A percentile compares a stretch with the other conserved stretches of the same genome.
Evolutionary conservation across 441 rosid species (phyloP).

Genomic region (Brassica hybrid): DNA sequence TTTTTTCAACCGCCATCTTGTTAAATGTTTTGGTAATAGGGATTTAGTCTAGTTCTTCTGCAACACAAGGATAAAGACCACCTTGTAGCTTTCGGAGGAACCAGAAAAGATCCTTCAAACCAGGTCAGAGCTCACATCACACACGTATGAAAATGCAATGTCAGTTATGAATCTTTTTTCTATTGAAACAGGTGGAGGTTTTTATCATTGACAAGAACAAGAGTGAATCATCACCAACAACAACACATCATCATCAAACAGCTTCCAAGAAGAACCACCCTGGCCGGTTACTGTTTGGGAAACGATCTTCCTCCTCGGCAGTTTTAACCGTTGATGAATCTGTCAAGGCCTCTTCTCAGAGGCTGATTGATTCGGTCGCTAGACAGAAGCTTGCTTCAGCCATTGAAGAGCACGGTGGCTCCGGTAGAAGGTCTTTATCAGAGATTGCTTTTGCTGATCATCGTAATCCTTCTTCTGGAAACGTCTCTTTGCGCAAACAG

Average conservation of each 20-base stretch:
- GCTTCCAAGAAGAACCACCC: slow-evolving; percentile 56
- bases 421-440: slow-evolving; percentile 90
- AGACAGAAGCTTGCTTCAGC: slow-evolving; percentile 80
- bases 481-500: slow-evolving; percentile 81
- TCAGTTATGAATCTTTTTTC: slow-evolving; percentile 13
- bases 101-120: slow-evolving; percentile 82
- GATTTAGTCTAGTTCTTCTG: slow-evolving; percentile 86
- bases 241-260: slow-evolving; percentile 43
- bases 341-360: slow-evolving; percentile 65
- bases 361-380: slow-evolving; percentile 58
- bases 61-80: slow-evolving; percentile 91
- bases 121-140: slow-evolving; percentile 61
- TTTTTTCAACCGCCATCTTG: neutral
- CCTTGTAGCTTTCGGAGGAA: slow-evolving; percentile 96
- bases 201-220: slow-evolving; percentile 77
- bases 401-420: slow-evolving; percentile 80
- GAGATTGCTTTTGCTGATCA: slow-evolving; percentile 65
- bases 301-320: slow-evolving; percentile 56
- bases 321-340: slow-evolving; percentile 55
- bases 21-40: slow-evolving; percentile 50
- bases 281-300: slow-evolving; percentile 57
- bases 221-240: slow-evolving; percentile 60
- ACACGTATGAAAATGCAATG: neutral
- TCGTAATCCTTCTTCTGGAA: slow-evolving; percentile 63
- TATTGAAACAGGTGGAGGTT: slow-evolving; percentile 69